These are phyloP conservation scores for Penicillium sp. DNA, from an alignment of 2,329 filamentous ascomycete species.

Conservation along the genomic window DNA sequence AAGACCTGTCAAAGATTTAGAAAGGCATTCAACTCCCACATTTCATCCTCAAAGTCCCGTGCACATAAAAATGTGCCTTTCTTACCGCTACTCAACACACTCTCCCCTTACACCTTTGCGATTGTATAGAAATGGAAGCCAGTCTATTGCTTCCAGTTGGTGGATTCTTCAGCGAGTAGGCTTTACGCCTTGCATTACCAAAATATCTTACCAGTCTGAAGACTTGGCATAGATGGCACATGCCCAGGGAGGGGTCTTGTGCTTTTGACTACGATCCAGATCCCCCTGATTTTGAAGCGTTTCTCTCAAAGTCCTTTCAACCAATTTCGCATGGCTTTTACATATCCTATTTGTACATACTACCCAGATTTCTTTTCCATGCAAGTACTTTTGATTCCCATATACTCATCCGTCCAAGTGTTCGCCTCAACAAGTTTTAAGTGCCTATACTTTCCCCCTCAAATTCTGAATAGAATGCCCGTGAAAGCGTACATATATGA, in stretches of 20 bases:
- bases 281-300: neutral
- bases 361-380: neutral
- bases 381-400: neutral
- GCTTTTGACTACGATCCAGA: neutral
- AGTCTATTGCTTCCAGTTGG: constrained; percentile 8
- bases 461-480: no score
- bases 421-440: no score
- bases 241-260: constrained; percentile 3
- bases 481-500: no score
- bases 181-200: constrained; percentile 14
- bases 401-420: neutral
- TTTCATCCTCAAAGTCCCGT: neutral
- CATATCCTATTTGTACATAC: constrained; percentile 3
- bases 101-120: constrained; percentile 1
- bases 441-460: no score
- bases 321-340: constrained; percentile 1
- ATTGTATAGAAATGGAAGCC: constrained; percentile 21
- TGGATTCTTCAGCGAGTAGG: constrained; percentile 18
- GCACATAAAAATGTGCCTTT: neutral
- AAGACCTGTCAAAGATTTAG: constrained; percentile 3
- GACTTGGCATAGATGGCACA: constrained; percentile 18
- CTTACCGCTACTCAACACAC: neutral
- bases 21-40: neutral
- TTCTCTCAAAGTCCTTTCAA: neutral
- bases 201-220: constrained; percentile 5